Evolutionary conservation across 176 grass and related monocot genomes (phyloP), one percentile per base, ranked within the genome.

Genomic region (Oryza rufipogon): DNA sequence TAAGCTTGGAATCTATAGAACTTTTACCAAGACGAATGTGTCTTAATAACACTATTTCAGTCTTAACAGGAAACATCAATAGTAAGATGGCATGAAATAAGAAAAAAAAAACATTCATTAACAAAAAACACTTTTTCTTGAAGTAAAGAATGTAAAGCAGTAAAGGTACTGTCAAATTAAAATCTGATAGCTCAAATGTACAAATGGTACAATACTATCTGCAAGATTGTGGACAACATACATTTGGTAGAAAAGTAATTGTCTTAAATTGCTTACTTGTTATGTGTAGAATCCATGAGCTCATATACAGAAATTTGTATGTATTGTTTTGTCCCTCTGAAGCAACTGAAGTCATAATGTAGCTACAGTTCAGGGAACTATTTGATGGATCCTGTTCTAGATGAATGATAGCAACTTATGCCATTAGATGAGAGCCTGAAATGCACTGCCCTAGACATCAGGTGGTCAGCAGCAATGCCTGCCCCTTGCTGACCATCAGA

Each of bases 401-500:
- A 67, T 39, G 33, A 34, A 68, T 48, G 63, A 7, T 71, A 56
- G 66, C 70, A 58, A 11, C 58, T 34, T 3, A 56, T 56, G 17
- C 19, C 10, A 68, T 70, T 56, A 54, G 16, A 51, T 38, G 16
- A 38, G 45, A 75, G 80, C 51, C 48, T 77, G n/a, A 77, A 54
- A 81, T 3, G 3, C 30, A 45, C 56, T 6, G 20, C 39, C 69
- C 60, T 69, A 58, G 0, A 73, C 64, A 86, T 90, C 77, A 95
- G 10, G 87, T 74, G 32, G 60, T 86, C 22, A 88, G 74, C 64
- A 84, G 78, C 77, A 81, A 68, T 41, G 75, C 72, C 17, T 84
- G 42, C 41, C 49, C 79, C 73, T 86, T 86, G 70, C 23, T 30
- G 71, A 19, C 46, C 69, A 73, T 89, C 85, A 86, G 48, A 87